These are phyloP conservation scores for Yamagishiella unicocca DNA, from an alignment of 139 green algal species.

Conservation along the genomic window DNA sequence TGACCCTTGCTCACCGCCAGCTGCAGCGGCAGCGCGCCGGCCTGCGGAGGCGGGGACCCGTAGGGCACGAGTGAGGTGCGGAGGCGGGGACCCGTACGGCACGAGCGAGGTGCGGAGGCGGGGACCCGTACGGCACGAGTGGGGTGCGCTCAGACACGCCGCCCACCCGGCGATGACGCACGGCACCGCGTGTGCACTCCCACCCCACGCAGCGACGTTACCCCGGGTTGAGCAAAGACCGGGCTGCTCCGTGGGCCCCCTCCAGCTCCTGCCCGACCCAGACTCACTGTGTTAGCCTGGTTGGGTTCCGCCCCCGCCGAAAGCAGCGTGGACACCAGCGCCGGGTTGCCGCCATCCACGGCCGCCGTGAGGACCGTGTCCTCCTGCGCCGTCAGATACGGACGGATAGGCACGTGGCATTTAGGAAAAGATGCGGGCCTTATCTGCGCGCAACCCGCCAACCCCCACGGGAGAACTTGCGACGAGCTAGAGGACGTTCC, in stretches of 20 bases:
- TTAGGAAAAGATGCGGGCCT: background rate
- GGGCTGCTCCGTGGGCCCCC: background rate
- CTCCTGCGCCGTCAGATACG: background rate
- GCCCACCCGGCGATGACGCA: background rate
- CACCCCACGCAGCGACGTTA: too few species aligned
- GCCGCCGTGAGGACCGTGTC: conserved; percentile 43
- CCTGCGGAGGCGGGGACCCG: background rate
- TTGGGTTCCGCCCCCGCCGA: conserved; percentile 21
- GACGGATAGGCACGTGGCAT: background rate
- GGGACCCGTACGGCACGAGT: background rate
- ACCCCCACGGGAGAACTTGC: too few species aligned
- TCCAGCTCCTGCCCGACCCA: background rate
- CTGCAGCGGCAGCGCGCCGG: conserved; percentile 36
- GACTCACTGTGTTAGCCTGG: conserved; percentile 21
- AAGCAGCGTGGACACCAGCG: conserved; percentile 34
- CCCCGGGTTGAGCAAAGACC: too few species aligned
- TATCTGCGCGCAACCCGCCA: background rate
- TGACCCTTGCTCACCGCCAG: conserved; percentile 16
- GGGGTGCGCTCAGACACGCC: too few species aligned
- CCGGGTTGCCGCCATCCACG: conserved; percentile 33
- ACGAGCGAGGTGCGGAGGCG: background rate
- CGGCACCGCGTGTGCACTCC: background rate
- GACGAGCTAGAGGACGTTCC: background rate
- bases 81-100: background rate
- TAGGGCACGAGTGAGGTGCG: background rate